Evolutionary conservation across 1,284 basidiomycete genomes (phyloP).

Genomic region (Austroboletus niveus): DNA sequence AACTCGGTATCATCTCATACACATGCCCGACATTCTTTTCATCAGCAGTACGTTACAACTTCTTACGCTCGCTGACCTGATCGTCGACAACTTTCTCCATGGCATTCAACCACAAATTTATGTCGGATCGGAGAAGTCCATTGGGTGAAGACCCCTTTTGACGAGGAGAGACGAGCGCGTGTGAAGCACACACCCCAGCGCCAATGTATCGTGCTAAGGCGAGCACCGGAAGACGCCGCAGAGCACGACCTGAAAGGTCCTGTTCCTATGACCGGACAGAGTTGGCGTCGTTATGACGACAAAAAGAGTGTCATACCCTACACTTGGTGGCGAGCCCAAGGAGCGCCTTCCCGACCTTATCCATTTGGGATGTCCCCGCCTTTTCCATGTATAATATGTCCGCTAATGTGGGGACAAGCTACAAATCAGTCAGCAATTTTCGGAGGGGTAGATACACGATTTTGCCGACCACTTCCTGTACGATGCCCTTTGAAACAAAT

Average conservation of each 20-base stretch:
- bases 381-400: conserved; percentile 58
- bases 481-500: conserved; percentile 72
- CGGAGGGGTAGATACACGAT: neutral
- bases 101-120: conserved; percentile 71
- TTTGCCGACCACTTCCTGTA: conserved; percentile 52
- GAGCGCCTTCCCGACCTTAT: conserved; percentile 60
- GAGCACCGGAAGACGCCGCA: conserved; percentile 88
- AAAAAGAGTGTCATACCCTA: conserved; percentile 46
- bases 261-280: conserved; percentile 41
- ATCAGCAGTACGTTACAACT: conserved; percentile 10
- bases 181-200: conserved; percentile 34
- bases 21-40: neutral
- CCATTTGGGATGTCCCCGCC: conserved; percentile 26
- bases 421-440: conserved; percentile 11
- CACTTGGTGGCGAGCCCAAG: conserved; percentile 69
- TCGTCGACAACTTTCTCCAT: conserved; percentile 72
- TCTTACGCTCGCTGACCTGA: conserved; percentile 51
- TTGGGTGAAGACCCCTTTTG: conserved; percentile 9
- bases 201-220: conserved; percentile 84
- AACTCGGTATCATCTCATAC: neutral
- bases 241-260: conserved; percentile 86
- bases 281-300: conserved; percentile 1
- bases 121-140: conserved; percentile 37
- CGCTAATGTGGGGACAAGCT: conserved; percentile 63
- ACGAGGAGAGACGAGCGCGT: conserved; percentile 4